Percentiles rank a stretch among this genome's conserved stretches.
Conservation (phyloP, 768 basidiomycete genomes). For the Suillus discolor region DNA sequence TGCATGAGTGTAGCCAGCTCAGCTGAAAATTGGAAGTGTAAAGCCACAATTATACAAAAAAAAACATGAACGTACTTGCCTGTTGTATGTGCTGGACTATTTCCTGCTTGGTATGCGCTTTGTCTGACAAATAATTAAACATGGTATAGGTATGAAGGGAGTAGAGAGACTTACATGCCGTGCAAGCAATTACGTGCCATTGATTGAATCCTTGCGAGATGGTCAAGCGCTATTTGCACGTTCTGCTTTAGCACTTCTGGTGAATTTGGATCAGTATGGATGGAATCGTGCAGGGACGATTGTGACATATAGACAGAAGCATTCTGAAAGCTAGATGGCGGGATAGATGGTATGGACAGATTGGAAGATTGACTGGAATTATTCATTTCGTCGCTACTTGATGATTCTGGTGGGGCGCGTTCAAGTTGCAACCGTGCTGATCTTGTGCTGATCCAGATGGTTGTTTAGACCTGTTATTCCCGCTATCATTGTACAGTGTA, state of each 20-base stretch:
- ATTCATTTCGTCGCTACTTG: constrained; percentile 16
- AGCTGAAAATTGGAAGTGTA: constrained; percentile 34
- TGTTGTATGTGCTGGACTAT: constrained; percentile 55
- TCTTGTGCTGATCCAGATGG: too few relatives aligned
- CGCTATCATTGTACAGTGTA: background rate
- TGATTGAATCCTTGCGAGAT: constrained; percentile 49
- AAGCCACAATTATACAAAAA: background rate
- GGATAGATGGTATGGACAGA: constrained; percentile 22
- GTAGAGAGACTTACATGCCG: constrained; percentile 50
- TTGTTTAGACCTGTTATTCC: constrained; percentile 3
- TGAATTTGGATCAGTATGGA: constrained; percentile 53
- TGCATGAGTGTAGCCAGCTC: constrained; percentile 56
- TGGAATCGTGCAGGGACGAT: constrained; percentile 20
- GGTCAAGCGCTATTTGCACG: constrained; percentile 48
- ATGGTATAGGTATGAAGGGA: background rate
- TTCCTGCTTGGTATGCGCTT: constrained; percentile 60
- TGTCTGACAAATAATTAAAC: constrained; percentile 40
- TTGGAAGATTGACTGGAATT: constrained; percentile 14
- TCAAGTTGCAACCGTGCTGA: too few relatives aligned
- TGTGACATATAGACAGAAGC: constrained; percentile 29
- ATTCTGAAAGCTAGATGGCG: constrained; percentile 15
- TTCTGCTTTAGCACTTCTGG: constrained; percentile 64
- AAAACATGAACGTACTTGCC: constrained; percentile 36
- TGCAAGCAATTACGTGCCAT: constrained; percentile 50
- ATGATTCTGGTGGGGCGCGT: background rate